These are phyloP conservation scores for Solanum megistacrolobum DNA, from an alignment of 257 asterid species.

Conservation along the genomic window DNA sequence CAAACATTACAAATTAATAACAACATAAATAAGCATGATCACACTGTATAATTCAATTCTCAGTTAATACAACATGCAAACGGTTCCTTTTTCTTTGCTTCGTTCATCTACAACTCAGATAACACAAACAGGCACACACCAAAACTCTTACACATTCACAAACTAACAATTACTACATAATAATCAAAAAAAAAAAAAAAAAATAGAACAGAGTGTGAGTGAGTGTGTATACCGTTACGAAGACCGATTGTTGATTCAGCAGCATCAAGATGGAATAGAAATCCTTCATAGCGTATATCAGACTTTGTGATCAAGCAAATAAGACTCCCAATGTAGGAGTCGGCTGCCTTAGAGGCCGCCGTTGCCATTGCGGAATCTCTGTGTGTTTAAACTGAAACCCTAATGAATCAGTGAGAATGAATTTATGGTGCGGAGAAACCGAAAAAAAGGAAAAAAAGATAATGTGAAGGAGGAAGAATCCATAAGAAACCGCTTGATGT, in stretches of 20 bases:
- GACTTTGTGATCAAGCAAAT: slow-evolving; percentile 14
- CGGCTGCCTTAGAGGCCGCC: slow-evolving; percentile 1
- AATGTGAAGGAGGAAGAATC: not conserved
- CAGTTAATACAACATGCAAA: not conserved
- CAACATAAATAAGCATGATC: not conserved
- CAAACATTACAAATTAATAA: not conserved
- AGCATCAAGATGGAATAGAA: slow-evolving; percentile 1
- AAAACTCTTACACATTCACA: not conserved
- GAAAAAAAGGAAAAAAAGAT: not conserved
- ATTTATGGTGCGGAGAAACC: not conserved
- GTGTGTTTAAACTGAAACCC: not conserved
- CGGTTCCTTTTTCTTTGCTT: not conserved
- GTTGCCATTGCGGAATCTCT: not conserved
- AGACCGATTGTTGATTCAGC: slow-evolving; percentile 8
- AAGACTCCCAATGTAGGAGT: slow-evolving; percentile 16
- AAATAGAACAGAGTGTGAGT: not conserved
- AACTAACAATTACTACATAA: not conserved
- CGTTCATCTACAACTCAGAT: not conserved
- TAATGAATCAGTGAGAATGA: not conserved
- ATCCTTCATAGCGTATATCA: slow-evolving; percentile 23
- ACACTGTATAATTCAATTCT: not conserved
- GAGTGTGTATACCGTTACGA: slow-evolving; percentile 9
- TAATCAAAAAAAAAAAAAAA: too few species aligned
- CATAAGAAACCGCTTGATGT: not conserved
- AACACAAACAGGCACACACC: not conserved